Evolutionary conservation across 129 eudicot genomes (phyloP).

Genomic region (Dittrichia graveolens): DNA sequence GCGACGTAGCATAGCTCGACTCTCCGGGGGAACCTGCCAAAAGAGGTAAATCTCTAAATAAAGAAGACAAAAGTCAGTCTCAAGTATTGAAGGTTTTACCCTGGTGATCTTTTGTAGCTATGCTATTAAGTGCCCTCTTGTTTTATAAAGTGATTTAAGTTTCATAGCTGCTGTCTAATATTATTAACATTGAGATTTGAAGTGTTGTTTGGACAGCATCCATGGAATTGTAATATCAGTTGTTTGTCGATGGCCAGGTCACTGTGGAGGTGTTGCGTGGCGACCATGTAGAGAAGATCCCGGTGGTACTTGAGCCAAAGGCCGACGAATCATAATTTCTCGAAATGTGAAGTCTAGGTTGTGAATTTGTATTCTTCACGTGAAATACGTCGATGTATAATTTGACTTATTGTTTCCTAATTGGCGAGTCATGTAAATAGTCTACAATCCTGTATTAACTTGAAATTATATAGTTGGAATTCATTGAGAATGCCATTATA

Average conservation of each 20-base stretch:
- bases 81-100: background rate
- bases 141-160: background rate
- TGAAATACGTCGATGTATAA: slow-evolving; percentile 26
- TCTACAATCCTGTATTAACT: slow-evolving; percentile 29
- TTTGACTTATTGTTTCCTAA: slow-evolving; percentile 30
- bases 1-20: too few relatives aligned
- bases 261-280: slow-evolving; percentile 93
- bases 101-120: background rate
- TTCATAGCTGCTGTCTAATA: background rate
- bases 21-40: too few relatives aligned
- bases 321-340: slow-evolving; percentile 65
- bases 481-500: slow-evolving; percentile 16
- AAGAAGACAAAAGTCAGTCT: too few relatives aligned
- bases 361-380: slow-evolving; percentile 33
- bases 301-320: slow-evolving; percentile 87
- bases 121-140: background rate
- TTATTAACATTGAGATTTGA: background rate
- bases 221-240: slow-evolving; percentile 14
- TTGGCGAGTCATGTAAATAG: slow-evolving; percentile 50
- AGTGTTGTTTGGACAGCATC: slow-evolving; percentile 5
- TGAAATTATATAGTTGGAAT: slow-evolving; percentile 23
- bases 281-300: slow-evolving; percentile 89
- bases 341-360: slow-evolving; percentile 39
- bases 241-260: slow-evolving; percentile 48
- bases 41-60: too few relatives aligned